phyloP scores from a whole-genome alignment of 176 grass and related monocot species.

The Metroxylon sagu region DNA sequence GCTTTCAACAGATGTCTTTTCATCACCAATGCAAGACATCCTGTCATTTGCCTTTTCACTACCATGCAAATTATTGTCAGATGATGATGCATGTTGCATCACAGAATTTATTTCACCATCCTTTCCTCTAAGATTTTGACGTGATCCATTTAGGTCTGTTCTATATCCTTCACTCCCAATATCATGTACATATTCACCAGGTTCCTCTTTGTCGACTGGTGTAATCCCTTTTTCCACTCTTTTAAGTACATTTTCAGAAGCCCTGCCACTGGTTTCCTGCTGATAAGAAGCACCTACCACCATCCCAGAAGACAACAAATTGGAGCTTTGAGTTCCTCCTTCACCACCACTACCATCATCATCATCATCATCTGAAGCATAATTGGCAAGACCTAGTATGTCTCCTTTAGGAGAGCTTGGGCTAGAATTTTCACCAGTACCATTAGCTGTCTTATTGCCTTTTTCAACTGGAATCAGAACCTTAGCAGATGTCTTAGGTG shows the following conservation, averaged over 20 bases:
- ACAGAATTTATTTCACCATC: constrained; percentile 10
- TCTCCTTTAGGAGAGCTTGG: constrained; percentile 43
- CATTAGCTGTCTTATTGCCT: constrained; percentile 19
- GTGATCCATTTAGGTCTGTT: not conserved
- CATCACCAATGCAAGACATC: constrained; percentile 6
- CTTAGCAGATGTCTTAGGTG: constrained; percentile 33
- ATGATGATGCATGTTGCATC: constrained; percentile 3
- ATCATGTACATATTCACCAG: not conserved
- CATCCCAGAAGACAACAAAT: constrained; percentile 18
- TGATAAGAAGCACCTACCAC: constrained; percentile 24
- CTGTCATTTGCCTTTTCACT: constrained; percentile 3
- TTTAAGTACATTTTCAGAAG: constrained; percentile 17
- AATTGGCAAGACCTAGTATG: constrained; percentile 90
- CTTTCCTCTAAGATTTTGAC: not conserved
- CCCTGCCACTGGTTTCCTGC: constrained; percentile 23
- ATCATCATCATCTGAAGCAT: constrained; percentile 78
- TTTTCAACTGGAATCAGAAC: constrained; percentile 33
- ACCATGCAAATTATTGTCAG: constrained; percentile 17
- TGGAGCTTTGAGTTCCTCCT: constrained; percentile 8
- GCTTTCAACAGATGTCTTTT: constrained; percentile 1
- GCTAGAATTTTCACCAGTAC: constrained; percentile 18
- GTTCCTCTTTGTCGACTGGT: constrained; percentile 2
- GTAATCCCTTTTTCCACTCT: constrained; percentile 18
- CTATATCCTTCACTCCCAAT: not conserved
- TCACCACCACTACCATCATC: not conserved